Evolutionary conservation across 768 basidiomycete species (phyloP), one percentile per base, ranked within the genome.

Genomic region (Boletus bicolor): DNA sequence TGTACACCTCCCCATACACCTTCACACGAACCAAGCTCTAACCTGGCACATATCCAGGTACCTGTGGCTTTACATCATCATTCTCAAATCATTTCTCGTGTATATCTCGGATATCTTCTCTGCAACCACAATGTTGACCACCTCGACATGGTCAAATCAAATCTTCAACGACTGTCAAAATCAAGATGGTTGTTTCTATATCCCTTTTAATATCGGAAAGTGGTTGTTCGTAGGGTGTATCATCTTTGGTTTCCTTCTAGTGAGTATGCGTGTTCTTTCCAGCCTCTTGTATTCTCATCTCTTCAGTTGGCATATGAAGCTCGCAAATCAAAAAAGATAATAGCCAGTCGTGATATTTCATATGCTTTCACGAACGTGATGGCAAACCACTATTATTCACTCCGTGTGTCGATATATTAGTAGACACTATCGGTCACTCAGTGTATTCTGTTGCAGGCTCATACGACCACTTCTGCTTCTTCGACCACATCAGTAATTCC

Each of bases 201-300:
- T 94, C 61, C 87, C 91, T 2, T 98, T 97, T 75, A 76, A 79
- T 55, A 84, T 91, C 52, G 94, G 92, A 49, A 91, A 94, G 73
- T 98, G 93, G 93, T 77, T 99, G 57, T 98, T 98, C 76, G 89
- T 97, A 19, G 93, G 93, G 44, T 98, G 96, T 74, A 98, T 99
- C 81, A 89, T 97, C 63, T 91, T 97, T 72, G 93, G 92, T n/a
- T 98, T 98, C 77, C 78, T 99, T 30, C 76, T 99, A 70, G 93
- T 93, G 66, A 59, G 89, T 56, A 34, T 21, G 14, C 26, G 7
- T 19, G 19, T 47, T 51, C 19, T n/a, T 14, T 30, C 7, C 24
- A 26, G 8, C n/a, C 4, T 19, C 21, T 34, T 41, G 57, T 57
- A 26, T 55, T 54, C 56, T 62, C 39, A 64, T 43, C 19, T 38